Percentiles rank a stretch among this genome's conserved stretches.
phyloP scores from a whole-genome alignment of 768 basidiomycete genomes.

The Amanita pseudoporphyria region DNA sequence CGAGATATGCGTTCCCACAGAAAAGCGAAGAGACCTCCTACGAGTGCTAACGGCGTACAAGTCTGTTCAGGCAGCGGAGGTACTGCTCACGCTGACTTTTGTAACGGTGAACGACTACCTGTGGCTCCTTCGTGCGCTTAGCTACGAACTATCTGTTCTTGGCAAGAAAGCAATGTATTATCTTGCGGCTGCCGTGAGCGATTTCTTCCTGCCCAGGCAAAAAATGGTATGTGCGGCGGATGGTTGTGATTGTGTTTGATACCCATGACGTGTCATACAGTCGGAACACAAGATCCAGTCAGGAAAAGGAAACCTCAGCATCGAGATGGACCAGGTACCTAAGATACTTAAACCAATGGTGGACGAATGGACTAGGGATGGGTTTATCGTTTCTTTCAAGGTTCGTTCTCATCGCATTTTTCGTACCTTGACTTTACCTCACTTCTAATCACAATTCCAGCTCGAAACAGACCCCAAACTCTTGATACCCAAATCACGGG shows the following conservation, averaged over 20 bases:
- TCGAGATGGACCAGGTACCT: slow-evolving; percentile 99
- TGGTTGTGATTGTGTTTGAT: too few species aligned
- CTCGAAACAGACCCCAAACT: slow-evolving; percentile 84
- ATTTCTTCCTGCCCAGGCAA: slow-evolving; percentile 92
- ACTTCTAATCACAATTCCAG: slow-evolving; percentile 35
- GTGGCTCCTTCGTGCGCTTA: slow-evolving; percentile 79
- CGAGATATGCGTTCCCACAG: slow-evolving; percentile 55
- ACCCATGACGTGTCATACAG: slow-evolving; percentile 26
- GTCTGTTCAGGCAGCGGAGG: slow-evolving; percentile 60
- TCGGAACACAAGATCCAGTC: slow-evolving; percentile 99
- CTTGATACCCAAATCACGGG: slow-evolving; percentile 83
- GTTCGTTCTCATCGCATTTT: slow-evolving; percentile 28
- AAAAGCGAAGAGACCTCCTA: slow-evolving; percentile 57
- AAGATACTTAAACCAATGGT: slow-evolving; percentile 93
- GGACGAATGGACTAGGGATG: slow-evolving; percentile 85
- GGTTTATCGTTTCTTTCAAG: slow-evolving; percentile 97
- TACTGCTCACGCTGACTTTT: slow-evolving; percentile 80
- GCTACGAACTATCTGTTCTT: slow-evolving; percentile 63
- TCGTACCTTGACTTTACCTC: neutral
- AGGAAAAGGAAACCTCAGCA: slow-evolving; percentile 82
- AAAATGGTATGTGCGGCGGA: slow-evolving; percentile 52
- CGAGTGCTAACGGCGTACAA: slow-evolving; percentile 75
- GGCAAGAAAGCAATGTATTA: slow-evolving; percentile 83
- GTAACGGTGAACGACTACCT: slow-evolving; percentile 96
- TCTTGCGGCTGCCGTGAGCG: slow-evolving; percentile 95